phyloP scores from a whole-genome alignment of 2,329 filamentous ascomycete genomes.

The Trichoderma hamatum region DNA sequence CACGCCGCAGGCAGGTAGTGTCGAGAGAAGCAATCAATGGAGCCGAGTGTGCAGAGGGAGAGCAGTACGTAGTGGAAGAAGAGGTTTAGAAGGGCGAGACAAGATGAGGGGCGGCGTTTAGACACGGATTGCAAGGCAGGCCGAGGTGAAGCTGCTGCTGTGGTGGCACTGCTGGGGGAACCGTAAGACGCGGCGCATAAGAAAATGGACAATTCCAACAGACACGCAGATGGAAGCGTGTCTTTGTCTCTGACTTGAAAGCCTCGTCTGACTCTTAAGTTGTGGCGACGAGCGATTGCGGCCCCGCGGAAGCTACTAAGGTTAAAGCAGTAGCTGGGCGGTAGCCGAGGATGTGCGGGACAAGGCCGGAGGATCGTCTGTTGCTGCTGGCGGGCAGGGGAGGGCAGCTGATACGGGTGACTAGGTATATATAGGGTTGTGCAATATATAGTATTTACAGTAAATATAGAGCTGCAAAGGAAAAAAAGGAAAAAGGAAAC shows the following conservation, averaged over 20 bases:
- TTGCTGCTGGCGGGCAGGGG: not conserved
- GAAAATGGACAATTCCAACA: not conserved
- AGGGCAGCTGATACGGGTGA: not conserved
- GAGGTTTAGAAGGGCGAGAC: not conserved
- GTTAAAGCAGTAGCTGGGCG: slow-evolving; percentile 14
- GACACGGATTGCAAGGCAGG: not conserved
- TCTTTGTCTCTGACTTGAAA: not conserved
- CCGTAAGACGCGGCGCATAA: slow-evolving; percentile 9
- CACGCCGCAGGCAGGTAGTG: not conserved
- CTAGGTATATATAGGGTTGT: not conserved
- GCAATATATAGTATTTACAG: not conserved
- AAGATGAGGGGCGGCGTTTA: not conserved
- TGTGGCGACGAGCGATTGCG: slow-evolving; percentile 28
- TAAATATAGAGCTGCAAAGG: not conserved
- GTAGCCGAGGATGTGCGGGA: slow-evolving; percentile 27
- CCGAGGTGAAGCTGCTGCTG: not conserved
- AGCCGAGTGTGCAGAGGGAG: not conserved
- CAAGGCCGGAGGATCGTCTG: not conserved
- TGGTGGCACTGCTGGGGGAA: not conserved
- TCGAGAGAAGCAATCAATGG: slow-evolving; percentile 3
- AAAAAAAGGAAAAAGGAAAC: not conserved
- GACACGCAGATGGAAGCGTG: not conserved
- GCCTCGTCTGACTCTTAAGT: slow-evolving; percentile 32
- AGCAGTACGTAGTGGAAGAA: not conserved
- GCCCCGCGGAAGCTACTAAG: slow-evolving; percentile 30